A percentile compares a stretch with the other conserved stretches of the same genome.
Conservation (phyloP, 2,329 filamentous ascomycete genomes). For the Calonectria pteridis region DNA sequence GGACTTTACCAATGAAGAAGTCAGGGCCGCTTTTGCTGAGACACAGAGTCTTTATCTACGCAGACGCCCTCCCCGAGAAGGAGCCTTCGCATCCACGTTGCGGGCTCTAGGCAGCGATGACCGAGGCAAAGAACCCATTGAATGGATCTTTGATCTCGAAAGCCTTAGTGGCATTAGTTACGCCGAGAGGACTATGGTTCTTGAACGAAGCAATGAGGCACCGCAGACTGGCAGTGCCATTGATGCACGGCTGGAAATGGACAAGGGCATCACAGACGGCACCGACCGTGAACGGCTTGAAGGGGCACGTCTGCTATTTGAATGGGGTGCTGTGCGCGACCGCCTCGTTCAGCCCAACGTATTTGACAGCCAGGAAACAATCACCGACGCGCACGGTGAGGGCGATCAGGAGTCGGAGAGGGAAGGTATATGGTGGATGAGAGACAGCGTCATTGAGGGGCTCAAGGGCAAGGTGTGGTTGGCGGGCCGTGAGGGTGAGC, state of each 20-base stretch:
- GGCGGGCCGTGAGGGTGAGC: conserved; percentile 54
- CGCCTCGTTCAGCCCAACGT: conserved; percentile 45
- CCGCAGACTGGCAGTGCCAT: conserved; percentile 66
- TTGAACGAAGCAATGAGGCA: conserved; percentile 64
- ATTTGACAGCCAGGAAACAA: conserved; percentile 52
- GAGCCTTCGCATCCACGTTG: conserved; percentile 79
- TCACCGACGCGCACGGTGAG: conserved; percentile 44
- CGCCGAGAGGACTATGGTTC: conserved; percentile 74
- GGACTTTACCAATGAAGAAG: conserved; percentile 75
- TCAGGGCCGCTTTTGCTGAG: conserved; percentile 71
- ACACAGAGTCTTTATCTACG: conserved; percentile 83
- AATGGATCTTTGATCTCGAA: conserved; percentile 80
- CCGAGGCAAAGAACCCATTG: conserved; percentile 64
- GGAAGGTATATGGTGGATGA: conserved; percentile 65
- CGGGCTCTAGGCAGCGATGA: conserved; percentile 72
- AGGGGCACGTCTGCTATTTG: conserved; percentile 66
- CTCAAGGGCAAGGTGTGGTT: conserved; percentile 69
- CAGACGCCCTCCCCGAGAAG: conserved; percentile 75
- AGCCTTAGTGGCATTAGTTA: conserved; percentile 68
- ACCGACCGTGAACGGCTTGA: conserved; percentile 58
- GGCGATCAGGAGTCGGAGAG: conserved; percentile 38
- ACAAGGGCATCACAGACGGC: conserved; percentile 57
- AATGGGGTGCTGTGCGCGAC: conserved; percentile 65
- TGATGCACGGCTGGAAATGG: conserved; percentile 79
- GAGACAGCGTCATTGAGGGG: conserved; percentile 66